These are phyloP conservation scores for Arctium lappa DNA, from an alignment of 129 eudicot species.

Conservation along the genomic window DNA sequence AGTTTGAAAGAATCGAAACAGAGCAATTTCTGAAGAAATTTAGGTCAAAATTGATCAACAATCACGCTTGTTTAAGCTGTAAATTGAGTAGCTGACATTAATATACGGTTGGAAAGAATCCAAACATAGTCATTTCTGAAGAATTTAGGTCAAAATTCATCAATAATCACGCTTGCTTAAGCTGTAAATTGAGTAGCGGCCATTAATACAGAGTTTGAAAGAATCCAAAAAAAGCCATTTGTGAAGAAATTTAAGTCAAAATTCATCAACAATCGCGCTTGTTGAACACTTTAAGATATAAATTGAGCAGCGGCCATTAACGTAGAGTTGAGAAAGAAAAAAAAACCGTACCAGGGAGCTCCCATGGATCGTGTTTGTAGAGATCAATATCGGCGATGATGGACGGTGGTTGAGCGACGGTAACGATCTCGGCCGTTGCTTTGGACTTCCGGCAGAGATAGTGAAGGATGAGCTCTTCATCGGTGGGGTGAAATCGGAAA, in stretches of 20 bases:
- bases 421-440: not conserved
- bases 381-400: conserved; percentile 43
- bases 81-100: not conserved
- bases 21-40: not conserved
- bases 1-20: not conserved
- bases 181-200: not conserved
- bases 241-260: not conserved
- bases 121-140: not conserved
- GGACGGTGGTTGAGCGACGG: conserved; percentile 12
- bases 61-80: not conserved
- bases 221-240: too few species aligned
- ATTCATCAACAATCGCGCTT: not conserved
- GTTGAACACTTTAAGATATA: not conserved
- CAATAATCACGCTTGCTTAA: not conserved
- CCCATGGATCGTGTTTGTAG: conserved; percentile 41
- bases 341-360: conserved; percentile 35
- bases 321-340: not conserved
- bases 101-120: not conserved
- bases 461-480: conserved; percentile 36
- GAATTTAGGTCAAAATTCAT: not conserved
- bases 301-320: not conserved
- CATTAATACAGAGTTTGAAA: not conserved
- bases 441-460: conserved; percentile 24
- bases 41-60: not conserved
- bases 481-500: conserved; percentile 41